Evolutionary conservation across 345 rosid genomes (phyloP), one percentile per base, ranked within the genome.

Genomic region (Aquilaria yunnanensis): DNA sequence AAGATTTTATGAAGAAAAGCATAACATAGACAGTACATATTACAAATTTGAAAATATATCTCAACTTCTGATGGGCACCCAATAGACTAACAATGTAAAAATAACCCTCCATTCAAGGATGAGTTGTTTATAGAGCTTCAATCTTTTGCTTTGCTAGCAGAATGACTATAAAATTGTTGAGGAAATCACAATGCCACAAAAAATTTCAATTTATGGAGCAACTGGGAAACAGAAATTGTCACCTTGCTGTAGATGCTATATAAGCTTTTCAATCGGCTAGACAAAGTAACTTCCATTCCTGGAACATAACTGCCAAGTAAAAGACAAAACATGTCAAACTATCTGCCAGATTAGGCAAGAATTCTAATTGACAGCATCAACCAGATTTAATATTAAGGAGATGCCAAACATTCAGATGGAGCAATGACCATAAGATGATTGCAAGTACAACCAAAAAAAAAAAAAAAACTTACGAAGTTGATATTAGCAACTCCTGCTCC

Each of bases 241-340:
- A 85, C 93, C 89, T 86, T 86, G 80, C 80, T 75, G 68, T 84
- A 84, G 72, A 86, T 75, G 50, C 93, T 74, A 61, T 80, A 84
- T 68, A 84, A 69, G 73, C 93, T 86, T 71, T 86, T 86, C 6
- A 84, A 74, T 56, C 93, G 78, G 69, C 89, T 77, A 47, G 87
- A 86, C 58, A 84, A 59, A 55, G 87, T 82, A 41, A 86, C 85
- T 74, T 86, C 93, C 93, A 86, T 86, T 48, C 93, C 93, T 7
- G 93, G 93, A 71, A 84, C 74, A 59, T 86, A 84, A 64, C 93
- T 86, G 80, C 81, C 75, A n/a, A 48, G 32, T 23, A 53, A 23
- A 46, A 30, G 12, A 57, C 47, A 61, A 63, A 61, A 63, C 43
- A 47, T 57, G 45, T 61, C 60, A 60, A 50, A 54, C 61, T 67